Conservation (phyloP, 345 rosid genomes). For the Chamaenerion angustifolium region DNA sequence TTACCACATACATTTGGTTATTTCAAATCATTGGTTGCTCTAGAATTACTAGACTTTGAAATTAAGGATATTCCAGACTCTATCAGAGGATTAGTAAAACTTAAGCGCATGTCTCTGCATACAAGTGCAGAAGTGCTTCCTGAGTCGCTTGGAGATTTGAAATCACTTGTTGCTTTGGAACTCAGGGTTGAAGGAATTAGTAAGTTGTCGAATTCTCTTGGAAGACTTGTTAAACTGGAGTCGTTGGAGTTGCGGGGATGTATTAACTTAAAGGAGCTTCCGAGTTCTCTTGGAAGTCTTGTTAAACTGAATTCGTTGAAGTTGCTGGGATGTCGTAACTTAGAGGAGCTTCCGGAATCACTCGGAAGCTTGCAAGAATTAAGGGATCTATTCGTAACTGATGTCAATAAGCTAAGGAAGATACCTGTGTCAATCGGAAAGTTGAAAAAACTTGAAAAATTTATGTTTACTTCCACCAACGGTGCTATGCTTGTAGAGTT, state of each 20-base stretch:
- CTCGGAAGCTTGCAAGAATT: constrained; percentile 5
- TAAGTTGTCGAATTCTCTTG: background rate
- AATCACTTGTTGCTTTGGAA: constrained; percentile 1
- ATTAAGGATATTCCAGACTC: constrained; percentile 4
- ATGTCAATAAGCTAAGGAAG: background rate
- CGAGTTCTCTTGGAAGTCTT: too few relatives aligned
- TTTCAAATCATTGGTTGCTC: background rate
- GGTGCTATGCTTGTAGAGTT: background rate
- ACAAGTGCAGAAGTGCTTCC: constrained; percentile 2
- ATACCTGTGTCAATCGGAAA: constrained; percentile 1
- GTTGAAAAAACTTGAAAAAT: background rate
- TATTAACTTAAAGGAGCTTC: too few relatives aligned
- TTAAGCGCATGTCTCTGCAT: background rate
- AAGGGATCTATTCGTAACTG: background rate
- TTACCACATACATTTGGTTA: background rate
- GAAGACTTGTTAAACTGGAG: constrained; percentile 1
- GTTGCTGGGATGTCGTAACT: background rate
- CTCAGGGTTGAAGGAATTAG: background rate
- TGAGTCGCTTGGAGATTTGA: constrained; percentile 1
- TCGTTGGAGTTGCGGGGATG: too few relatives aligned
- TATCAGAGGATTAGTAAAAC: background rate
- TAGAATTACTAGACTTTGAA: background rate
- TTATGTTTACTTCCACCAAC: background rate
- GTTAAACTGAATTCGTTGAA: too few relatives aligned
- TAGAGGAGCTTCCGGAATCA: constrained; percentile 5